Evolutionary conservation across 2,329 filamentous ascomycete species (phyloP), one percentile per base, ranked within the genome.

Genomic region (Xylaria sp.): DNA sequence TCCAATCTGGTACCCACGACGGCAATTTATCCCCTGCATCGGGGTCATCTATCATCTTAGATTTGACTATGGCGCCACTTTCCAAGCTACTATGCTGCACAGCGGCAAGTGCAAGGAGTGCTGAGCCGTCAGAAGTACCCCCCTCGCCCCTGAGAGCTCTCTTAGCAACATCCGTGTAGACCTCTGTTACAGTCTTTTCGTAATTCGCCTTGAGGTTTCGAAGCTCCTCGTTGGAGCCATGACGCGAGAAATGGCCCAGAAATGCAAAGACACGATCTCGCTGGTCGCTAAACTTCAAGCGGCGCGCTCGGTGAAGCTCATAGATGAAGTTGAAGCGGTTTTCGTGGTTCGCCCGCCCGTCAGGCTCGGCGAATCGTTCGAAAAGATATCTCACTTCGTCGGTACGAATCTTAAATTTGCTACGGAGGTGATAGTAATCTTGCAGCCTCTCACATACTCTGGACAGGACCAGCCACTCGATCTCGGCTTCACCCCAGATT

Each of bases 241-340:
- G 41, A 18, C 41, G 41, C 7, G 46, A 48, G 46, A 56, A 64
- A 39, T 64, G 61, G 9, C 61, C 61, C 6, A 64, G 25, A 36
- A 64, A 64, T 1, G 52, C 61, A 36, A 64, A 49, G 12, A 64
- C 25, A 23, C 51, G 33, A 15, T 64, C 61, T 10, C 61, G 46
- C 8, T 56, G 20, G 39, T 64, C 61, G 10, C 20, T 46, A 8
- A 57, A 56, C 1, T 23, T 23, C 2, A 64, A 39, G 36, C 46
- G 49, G 9, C 61, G 61, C 3, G 51, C 61, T 15, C 51, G 12
- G 4, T 64, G 61, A 3, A 64, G 52, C 41, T 57, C 51, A n/a
- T 64, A 64, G n/a, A 64, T 25, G 36, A 64, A 64, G 23, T 48
- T 55, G 23, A 56, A 56, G 12, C 51, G 31, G 49, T 63, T 63